Evolutionary conservation across 306 rosid species (phyloP).

Genomic region (Chamaecrista fasciculata): DNA sequence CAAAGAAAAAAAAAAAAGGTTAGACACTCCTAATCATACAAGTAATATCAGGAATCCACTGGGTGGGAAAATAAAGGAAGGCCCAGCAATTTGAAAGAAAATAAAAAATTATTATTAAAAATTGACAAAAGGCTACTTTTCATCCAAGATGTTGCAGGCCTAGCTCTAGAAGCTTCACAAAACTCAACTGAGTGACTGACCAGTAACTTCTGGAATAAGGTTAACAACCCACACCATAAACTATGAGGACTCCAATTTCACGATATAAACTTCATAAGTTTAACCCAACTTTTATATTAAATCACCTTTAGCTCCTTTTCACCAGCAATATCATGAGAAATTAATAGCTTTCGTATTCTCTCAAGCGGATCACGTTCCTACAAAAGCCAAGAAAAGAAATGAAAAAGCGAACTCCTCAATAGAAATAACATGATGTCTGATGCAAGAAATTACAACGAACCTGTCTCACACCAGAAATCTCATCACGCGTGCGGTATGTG

Average conservation of each 20-base stretch:
- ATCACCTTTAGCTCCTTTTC: slow-evolving; percentile 84
- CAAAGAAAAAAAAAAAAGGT: slow-evolving; percentile 2
- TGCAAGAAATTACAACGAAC: slow-evolving; percentile 29
- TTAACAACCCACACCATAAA: not conserved
- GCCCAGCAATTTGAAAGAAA: not conserved
- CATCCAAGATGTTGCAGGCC: not conserved
- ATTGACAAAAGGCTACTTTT: not conserved
- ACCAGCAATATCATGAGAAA: slow-evolving; percentile 59
- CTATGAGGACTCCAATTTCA: slow-evolving; percentile 1
- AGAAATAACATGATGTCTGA: not conserved
- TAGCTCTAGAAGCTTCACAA: not conserved
- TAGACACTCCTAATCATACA: not conserved
- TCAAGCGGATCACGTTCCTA: slow-evolving; percentile 94
- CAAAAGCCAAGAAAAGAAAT: slow-evolving; percentile 12
- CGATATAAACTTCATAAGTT: not conserved
- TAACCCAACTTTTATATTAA: not conserved
- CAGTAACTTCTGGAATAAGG: not conserved
- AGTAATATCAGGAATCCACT: not conserved
- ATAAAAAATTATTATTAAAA: not conserved
- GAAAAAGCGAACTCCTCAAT: slow-evolving; percentile 1
- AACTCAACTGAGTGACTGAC: not conserved
- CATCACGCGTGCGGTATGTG: slow-evolving; percentile 92
- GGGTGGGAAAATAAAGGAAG: not conserved
- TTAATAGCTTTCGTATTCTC: slow-evolving; percentile 67
- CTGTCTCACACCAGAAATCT: slow-evolving; percentile 89